Evolutionary conservation across 306 rosid genomes (phyloP).

Genomic region (Trichosanthes truncata): DNA sequence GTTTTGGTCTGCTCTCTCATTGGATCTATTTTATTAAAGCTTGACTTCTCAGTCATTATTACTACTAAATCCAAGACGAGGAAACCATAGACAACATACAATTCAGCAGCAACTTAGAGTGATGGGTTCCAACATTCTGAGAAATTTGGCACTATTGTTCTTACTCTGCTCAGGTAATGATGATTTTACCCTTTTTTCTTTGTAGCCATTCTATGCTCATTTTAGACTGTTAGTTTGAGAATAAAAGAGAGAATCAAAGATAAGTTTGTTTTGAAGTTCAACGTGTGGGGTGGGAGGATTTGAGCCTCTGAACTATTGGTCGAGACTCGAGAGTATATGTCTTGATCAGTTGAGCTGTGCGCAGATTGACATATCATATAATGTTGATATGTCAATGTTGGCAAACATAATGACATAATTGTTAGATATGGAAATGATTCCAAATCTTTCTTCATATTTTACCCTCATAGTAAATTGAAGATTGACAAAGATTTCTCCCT

Average conservation of each 20-base stretch:
- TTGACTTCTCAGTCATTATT: constrained; percentile 34
- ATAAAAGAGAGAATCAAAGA: neutral
- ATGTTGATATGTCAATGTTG: neutral
- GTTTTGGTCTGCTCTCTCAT: constrained; percentile 18
- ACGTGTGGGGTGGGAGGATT: neutral
- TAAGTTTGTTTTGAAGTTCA: neutral
- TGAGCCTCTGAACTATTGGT: no score
- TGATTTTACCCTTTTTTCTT: constrained; percentile 15
- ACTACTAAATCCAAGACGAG: constrained; percentile 21
- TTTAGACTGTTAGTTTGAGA: neutral
- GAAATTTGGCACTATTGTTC: constrained; percentile 32
- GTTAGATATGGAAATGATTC: neutral
- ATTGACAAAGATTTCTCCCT: neutral
- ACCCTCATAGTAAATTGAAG: neutral
- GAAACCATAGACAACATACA: constrained; percentile 13
- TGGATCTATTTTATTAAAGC: constrained; percentile 40
- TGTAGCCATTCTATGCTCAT: neutral
- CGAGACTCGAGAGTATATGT: neutral
- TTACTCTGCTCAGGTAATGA: constrained; percentile 67
- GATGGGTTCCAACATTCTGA: constrained; percentile 36
- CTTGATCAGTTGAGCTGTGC: no score
- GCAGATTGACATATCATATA: neutral
- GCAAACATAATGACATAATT: neutral
- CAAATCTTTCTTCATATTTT: neutral
- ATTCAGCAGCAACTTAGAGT: constrained; percentile 23